Conservation (phyloP, 176 grass and related monocot genomes). For the Oryza punctata region DNA sequence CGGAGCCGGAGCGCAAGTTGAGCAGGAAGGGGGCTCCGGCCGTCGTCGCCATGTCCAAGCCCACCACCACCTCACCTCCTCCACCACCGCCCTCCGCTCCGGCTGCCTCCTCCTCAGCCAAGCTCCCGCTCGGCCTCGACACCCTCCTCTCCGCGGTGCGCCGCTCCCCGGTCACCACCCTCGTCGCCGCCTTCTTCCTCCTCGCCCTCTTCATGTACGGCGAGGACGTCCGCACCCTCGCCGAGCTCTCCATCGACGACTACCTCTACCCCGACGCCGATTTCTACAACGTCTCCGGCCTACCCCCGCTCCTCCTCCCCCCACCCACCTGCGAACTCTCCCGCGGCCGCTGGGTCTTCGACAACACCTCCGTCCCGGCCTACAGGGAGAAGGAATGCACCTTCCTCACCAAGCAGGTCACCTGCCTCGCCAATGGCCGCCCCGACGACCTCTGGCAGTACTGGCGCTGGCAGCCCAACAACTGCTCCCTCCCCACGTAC, state of each 20-base stretch:
- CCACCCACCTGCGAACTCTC: slow-evolving; percentile 71
- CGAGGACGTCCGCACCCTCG: slow-evolving; percentile 64
- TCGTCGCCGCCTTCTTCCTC: slow-evolving; percentile 55
- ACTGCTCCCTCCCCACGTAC: slow-evolving; percentile 72
- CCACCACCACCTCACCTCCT: not conserved
- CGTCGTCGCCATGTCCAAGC: slow-evolving; percentile 32
- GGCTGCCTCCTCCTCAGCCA: not conserved
- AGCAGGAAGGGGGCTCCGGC: too few species aligned
- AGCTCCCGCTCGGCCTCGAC: not conserved
- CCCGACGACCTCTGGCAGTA: slow-evolving; percentile 67
- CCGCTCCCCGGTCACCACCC: slow-evolving; percentile 46
- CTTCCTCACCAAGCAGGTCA: slow-evolving; percentile 72
- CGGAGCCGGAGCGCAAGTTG: too few species aligned
- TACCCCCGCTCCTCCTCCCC: slow-evolving; percentile 31
- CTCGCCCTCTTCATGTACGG: slow-evolving; percentile 68
- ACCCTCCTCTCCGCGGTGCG: slow-evolving; percentile 39
- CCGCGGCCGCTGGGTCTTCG: slow-evolving; percentile 66
- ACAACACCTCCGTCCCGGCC: slow-evolving; percentile 54
- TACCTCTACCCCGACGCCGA: slow-evolving; percentile 51
- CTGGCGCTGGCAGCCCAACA: slow-evolving; percentile 72
- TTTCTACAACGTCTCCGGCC: slow-evolving; percentile 29
- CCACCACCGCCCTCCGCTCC: not conserved
- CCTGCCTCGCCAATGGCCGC: slow-evolving; percentile 74
- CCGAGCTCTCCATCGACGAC: slow-evolving; percentile 78
- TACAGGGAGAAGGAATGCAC: slow-evolving; percentile 76